phyloP scores from a whole-genome alignment of 306 rosid species.

The Medicago ruthenica region DNA sequence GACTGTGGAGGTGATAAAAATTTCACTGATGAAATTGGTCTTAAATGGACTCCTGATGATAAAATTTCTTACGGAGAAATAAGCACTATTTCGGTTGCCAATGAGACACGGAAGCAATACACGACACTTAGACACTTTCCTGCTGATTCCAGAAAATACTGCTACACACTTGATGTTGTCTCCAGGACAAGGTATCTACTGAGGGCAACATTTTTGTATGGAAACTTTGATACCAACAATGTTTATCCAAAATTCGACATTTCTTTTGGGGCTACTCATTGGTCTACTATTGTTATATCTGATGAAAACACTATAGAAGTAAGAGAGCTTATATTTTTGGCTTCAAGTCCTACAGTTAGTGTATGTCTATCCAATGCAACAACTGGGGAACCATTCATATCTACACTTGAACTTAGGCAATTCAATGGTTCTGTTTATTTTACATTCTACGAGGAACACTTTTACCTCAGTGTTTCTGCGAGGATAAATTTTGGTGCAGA shows the following conservation, averaged over 20 bases:
- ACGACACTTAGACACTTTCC: constrained; percentile 77
- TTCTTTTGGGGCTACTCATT: constrained; percentile 89
- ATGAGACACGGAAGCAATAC: constrained; percentile 80
- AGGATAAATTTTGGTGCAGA: constrained; percentile 97
- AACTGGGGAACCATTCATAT: constrained; percentile 93
- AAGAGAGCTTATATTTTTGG: constrained; percentile 86
- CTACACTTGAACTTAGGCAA: constrained; percentile 95
- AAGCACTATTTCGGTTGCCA: constrained; percentile 62
- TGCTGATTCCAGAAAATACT: constrained; percentile 89
- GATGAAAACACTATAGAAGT: constrained; percentile 69
- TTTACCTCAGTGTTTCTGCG: constrained; percentile 94
- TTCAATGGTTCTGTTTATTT: constrained; percentile 89
- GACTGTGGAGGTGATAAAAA: constrained; percentile 86
- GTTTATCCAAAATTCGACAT: constrained; percentile 94
- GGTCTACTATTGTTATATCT: constrained; percentile 91
- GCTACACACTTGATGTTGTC: constrained; percentile 75
- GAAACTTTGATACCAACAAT: constrained; percentile 84
- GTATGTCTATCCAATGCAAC: constrained; percentile 97
- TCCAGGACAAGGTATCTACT: constrained; percentile 90
- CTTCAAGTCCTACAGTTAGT: constrained; percentile 74
- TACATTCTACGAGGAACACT: constrained; percentile 63
- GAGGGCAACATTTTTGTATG: constrained; percentile 90
- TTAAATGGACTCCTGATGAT: constrained; percentile 78
- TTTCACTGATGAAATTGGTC: constrained; percentile 82
- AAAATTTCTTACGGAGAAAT: constrained; percentile 62